These are phyloP conservation scores for Evernia prunastri DNA, from an alignment of 495 filamentous ascomycete species.

Conservation along the genomic window DNA sequence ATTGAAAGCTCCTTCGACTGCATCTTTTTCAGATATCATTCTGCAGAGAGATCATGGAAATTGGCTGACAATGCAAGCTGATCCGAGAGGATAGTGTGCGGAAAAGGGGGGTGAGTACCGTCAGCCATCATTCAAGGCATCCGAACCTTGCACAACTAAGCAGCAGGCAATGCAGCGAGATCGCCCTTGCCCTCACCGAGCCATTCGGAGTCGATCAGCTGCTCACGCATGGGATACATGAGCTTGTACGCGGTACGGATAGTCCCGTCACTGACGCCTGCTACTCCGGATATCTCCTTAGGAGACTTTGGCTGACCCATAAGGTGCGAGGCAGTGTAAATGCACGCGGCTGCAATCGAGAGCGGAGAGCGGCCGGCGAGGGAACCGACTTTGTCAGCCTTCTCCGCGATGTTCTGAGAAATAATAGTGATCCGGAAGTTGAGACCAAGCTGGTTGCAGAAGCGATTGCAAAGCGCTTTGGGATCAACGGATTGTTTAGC, in stretches of 20 bases:
- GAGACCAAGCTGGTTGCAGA: constrained; percentile 73
- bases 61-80: not conserved
- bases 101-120: not conserved
- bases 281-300: constrained; percentile 75
- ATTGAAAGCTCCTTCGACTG: not conserved
- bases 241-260: constrained; percentile 92
- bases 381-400: constrained; percentile 62
- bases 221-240: constrained; percentile 65
- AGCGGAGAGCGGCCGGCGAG: constrained; percentile 90
- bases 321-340: constrained; percentile 86
- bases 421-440: constrained; percentile 61
- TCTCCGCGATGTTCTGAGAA: constrained; percentile 65
- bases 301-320: constrained; percentile 70
- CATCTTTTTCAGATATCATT: not conserved
- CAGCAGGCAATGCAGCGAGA: constrained; percentile 58
- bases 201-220: constrained; percentile 69
- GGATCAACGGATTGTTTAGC: constrained; percentile 75
- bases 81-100: not conserved
- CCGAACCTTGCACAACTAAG: constrained; percentile 18
- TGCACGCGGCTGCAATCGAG: constrained; percentile 88
- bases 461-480: constrained; percentile 78
- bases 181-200: constrained; percentile 63
- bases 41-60: not conserved
- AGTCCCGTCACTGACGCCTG: constrained; percentile 89
- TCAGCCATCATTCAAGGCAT: not conserved